These are phyloP conservation scores for Globisporangium uncinulatum DNA, from an alignment of 352 stramenopile species.

Conservation along the genomic window DNA sequence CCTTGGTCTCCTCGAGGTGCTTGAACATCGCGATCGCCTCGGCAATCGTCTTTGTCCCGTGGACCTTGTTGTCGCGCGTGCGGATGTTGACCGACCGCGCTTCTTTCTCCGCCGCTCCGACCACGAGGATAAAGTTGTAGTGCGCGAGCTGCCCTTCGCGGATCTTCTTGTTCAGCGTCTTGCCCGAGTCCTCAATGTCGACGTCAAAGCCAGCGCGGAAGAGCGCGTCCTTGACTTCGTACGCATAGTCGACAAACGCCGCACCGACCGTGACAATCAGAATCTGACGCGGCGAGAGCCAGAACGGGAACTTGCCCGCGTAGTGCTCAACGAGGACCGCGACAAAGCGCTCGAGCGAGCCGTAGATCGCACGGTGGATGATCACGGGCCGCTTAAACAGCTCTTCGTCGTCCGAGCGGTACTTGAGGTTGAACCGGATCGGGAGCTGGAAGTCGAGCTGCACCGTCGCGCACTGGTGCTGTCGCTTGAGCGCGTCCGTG, in stretches of 20 bases:
- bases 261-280: slow-evolving; percentile 66
- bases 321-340: slow-evolving; percentile 97
- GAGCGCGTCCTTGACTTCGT: slow-evolving; percentile 54
- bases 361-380: slow-evolving; percentile 96
- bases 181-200: slow-evolving; percentile 67
- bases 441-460: slow-evolving; percentile 98
- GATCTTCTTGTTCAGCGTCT: slow-evolving; percentile 83
- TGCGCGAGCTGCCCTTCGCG: slow-evolving; percentile 71
- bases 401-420: slow-evolving; percentile 83
- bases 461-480: slow-evolving; percentile 98
- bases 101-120: slow-evolving; percentile 65
- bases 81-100: slow-evolving; percentile 61
- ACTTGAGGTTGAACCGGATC: slow-evolving; percentile 94
- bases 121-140: slow-evolving; percentile 86
- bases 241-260: slow-evolving; percentile 34
- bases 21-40: slow-evolving; percentile 94
- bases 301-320: slow-evolving; percentile 95
- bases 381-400: slow-evolving; percentile 93
- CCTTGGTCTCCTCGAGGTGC: slow-evolving; percentile 67
- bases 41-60: slow-evolving; percentile 60
- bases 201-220: slow-evolving; percentile 44
- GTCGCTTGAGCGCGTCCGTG: slow-evolving; percentile 93
- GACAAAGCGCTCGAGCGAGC: slow-evolving; percentile 98
- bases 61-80: slow-evolving; percentile 78
- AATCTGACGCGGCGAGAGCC: slow-evolving; percentile 86